These are phyloP conservation scores for Chimonanthus salicifolius DNA, from an alignment of 164 flowering plant genomes.

Conservation along the genomic window DNA sequence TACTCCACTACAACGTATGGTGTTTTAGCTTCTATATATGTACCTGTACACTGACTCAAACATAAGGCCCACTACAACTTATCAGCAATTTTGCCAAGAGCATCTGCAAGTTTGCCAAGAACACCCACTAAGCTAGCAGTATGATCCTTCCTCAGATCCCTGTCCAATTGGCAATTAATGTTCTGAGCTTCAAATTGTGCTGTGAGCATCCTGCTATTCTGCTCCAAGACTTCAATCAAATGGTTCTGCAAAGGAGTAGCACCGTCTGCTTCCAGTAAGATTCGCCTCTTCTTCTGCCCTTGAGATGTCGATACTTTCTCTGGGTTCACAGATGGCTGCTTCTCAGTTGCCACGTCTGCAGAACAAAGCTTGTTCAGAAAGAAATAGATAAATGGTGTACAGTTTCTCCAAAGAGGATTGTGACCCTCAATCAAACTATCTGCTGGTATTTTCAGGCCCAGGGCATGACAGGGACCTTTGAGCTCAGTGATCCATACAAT, in stretches of 20 bases:
- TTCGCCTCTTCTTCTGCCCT: conserved; percentile 51
- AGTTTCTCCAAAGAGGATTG: background rate
- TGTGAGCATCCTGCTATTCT: conserved; percentile 49
- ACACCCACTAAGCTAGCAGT: conserved; percentile 50
- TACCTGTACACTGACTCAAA: background rate
- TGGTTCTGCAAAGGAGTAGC: conserved; percentile 41
- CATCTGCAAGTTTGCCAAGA: conserved; percentile 77
- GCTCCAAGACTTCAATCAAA: conserved; percentile 59
- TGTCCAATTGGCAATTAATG: conserved; percentile 43
- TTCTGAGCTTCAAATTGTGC: conserved; percentile 76
- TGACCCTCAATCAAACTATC: background rate
- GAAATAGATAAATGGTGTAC: background rate
- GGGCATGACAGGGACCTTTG: background rate
- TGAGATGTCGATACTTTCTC: conserved; percentile 50
- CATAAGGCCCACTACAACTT: conserved; percentile 38
- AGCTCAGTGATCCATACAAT: background rate
- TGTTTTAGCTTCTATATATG: background rate
- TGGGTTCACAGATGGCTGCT: conserved; percentile 30
- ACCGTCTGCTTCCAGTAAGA: conserved; percentile 24
- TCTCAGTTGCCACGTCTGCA: conserved; percentile 39
- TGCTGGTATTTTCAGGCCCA: background rate
- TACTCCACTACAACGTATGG: background rate
- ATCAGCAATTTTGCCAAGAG: conserved; percentile 72
- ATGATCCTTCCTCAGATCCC: conserved; percentile 65
- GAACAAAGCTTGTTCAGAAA: background rate